Evolutionary conservation across 768 basidiomycete species (phyloP).

Genomic region (Leucocoprinus leucothites): DNA sequence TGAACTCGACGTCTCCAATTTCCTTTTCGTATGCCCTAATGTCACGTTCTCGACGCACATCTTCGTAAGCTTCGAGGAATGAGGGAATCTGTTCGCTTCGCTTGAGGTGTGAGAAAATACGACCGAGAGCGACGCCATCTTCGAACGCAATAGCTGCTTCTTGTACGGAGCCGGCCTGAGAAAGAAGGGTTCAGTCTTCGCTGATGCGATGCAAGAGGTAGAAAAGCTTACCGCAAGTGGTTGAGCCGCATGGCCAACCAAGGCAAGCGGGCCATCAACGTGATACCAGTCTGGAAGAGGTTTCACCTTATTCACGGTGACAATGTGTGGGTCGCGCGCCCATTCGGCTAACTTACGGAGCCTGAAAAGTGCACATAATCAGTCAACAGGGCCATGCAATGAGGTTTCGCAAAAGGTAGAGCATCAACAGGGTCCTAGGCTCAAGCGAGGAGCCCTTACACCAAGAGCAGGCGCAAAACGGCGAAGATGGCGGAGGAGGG

Average conservation of each 20-base stretch:
- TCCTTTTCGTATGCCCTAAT: slow-evolving; percentile 39
- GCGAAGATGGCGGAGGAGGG: neutral
- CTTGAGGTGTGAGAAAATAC: slow-evolving; percentile 54
- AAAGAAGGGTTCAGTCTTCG: neutral
- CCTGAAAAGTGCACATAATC: neutral
- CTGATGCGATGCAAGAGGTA: neutral
- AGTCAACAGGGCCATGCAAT: neutral
- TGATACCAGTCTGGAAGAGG: slow-evolving; percentile 10
- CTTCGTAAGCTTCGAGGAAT: slow-evolving; percentile 53
- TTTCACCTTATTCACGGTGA: neutral
- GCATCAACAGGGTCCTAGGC: no score
- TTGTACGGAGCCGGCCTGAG: slow-evolving; percentile 8
- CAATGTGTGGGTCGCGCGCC: slow-evolving; percentile 11
- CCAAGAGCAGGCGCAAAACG: no score
- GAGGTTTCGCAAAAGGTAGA: no score
- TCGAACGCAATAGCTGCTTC: slow-evolving; percentile 44
- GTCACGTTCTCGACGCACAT: slow-evolving; percentile 49
- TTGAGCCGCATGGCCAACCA: slow-evolving; percentile 11
- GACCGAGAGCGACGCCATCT: slow-evolving; percentile 58
- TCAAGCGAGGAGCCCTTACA: no score
- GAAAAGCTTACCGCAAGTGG: slow-evolving; percentile 7
- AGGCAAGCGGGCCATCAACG: slow-evolving; percentile 1
- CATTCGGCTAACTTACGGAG: slow-evolving; percentile 7
- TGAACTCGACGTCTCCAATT: slow-evolving; percentile 39
- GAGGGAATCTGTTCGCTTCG: slow-evolving; percentile 44